Conservation (phyloP, 106 monocot species). For the Amphibolis antarctica region DNA sequence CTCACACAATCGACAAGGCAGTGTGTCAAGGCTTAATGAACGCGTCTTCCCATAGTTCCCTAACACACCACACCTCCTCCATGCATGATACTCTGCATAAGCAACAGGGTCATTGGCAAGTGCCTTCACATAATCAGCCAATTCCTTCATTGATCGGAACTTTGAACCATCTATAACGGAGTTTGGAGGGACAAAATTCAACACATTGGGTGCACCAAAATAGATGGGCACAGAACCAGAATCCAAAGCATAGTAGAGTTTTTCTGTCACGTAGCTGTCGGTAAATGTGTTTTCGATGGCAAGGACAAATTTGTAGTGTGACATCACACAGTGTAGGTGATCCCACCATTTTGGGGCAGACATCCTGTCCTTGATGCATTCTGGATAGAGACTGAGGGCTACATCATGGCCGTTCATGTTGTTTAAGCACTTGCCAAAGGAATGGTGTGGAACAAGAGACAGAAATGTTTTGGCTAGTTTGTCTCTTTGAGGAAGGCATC, state of each 20-base stretch:
- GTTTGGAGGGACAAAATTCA: slow-evolving; percentile 85
- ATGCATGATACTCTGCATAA: slow-evolving; percentile 87
- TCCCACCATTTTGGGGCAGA: slow-evolving; percentile 56
- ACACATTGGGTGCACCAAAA: slow-evolving; percentile 87
- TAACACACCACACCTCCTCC: slow-evolving; percentile 85
- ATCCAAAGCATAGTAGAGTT: slow-evolving; percentile 83
- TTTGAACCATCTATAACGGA: slow-evolving; percentile 88
- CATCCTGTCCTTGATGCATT: slow-evolving; percentile 28
- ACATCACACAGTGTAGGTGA: slow-evolving; percentile 94
- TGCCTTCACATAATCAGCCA: slow-evolving; percentile 57
- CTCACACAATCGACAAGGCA: slow-evolving; percentile 82
- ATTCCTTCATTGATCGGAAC: slow-evolving; percentile 52
- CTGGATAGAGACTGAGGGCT: slow-evolving; percentile 64
- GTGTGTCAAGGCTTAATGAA: slow-evolving; percentile 62
- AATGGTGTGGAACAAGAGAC: slow-evolving; percentile 65
- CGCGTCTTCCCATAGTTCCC: slow-evolving; percentile 62
- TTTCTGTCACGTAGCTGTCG: slow-evolving; percentile 91
- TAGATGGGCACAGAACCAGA: slow-evolving; percentile 86
- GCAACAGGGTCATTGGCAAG: slow-evolving; percentile 76
- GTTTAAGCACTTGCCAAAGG: slow-evolving; percentile 94
- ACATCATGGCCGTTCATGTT: slow-evolving; percentile 69
- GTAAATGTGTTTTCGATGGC: slow-evolving; percentile 79
- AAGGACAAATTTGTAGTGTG: slow-evolving; percentile 88
- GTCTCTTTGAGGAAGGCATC: slow-evolving; percentile 59
- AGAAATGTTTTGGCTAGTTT: slow-evolving; percentile 56